phyloP scores from a whole-genome alignment of 2,329 filamentous ascomycete genomes.

The Diaporthe velutina region DNA sequence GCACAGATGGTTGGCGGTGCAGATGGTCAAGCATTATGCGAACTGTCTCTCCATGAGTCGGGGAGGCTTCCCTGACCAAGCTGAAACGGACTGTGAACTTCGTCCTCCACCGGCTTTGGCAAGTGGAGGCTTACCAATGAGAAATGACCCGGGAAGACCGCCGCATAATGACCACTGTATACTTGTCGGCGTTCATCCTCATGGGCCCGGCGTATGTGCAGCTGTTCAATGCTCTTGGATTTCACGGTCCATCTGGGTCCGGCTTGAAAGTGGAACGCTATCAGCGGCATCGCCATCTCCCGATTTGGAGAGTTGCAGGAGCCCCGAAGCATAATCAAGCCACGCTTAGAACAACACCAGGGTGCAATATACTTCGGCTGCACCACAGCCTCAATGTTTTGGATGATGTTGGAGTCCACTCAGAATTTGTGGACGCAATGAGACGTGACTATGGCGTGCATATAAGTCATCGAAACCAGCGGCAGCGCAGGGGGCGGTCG shows the following conservation, averaged over 20 bases:
- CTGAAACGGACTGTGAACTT: conserved; percentile 17
- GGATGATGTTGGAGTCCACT: not conserved
- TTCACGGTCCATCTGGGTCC: not conserved
- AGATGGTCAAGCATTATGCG: conserved; percentile 17
- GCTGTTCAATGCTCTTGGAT: not conserved
- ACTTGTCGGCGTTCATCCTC: not conserved
- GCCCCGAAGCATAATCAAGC: not conserved
- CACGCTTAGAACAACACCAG: not conserved
- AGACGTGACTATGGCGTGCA: not conserved
- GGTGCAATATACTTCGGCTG: not conserved
- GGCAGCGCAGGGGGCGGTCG: not conserved
- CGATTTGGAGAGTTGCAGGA: not conserved
- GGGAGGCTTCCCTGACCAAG: conserved; percentile 22
- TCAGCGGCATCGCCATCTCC: not conserved
- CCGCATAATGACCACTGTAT: not conserved
- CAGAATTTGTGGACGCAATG: too few species aligned
- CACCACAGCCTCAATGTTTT: not conserved
- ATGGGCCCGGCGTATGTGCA: not conserved
- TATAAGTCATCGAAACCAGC: not conserved
- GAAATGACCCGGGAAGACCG: not conserved
- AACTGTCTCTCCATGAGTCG: conserved; percentile 7
- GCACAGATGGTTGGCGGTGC: conserved; percentile 6
- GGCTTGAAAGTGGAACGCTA: not conserved
- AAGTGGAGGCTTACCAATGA: conserved; percentile 29
- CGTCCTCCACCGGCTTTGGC: conserved; percentile 14